A percentile compares a stretch with the other conserved stretches of the same genome.
Evolutionary conservation across 1,284 basidiomycete genomes (phyloP).

Genomic region (Boletellus deceptivus): DNA sequence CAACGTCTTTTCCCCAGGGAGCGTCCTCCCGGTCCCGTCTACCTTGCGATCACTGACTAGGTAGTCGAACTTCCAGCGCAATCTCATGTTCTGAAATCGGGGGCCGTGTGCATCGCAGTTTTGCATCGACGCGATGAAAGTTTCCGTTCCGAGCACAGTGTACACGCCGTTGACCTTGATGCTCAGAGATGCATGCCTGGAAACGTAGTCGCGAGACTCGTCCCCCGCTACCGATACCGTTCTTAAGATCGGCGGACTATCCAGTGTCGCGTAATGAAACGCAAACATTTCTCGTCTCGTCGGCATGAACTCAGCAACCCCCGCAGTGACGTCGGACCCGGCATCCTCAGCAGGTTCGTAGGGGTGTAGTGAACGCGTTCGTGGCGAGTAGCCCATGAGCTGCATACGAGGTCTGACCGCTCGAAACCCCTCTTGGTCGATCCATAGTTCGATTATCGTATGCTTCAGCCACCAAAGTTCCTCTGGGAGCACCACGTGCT

Average conservation of each 20-base stretch:
- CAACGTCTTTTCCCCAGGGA: constrained; percentile 65
- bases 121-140: constrained; percentile 26
- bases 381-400: constrained; percentile 49
- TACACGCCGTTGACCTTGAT: constrained; percentile 73
- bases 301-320: constrained; percentile 64
- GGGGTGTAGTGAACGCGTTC: constrained; percentile 32
- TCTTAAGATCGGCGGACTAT: constrained; percentile 63
- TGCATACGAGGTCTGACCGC: constrained; percentile 56
- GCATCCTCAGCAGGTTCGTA: constrained; percentile 27
- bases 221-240: constrained; percentile 62
- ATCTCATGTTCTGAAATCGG: constrained; percentile 34
- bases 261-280: constrained; percentile 72
- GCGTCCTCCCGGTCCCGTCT: constrained; percentile 43
- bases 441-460: constrained; percentile 59
- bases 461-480: constrained; percentile 52
- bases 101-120: constrained; percentile 14
- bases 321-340: constrained; percentile 29
- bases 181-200: constrained; percentile 64
- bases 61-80: constrained; percentile 78
- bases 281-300: constrained; percentile 52
- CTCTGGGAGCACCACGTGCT: constrained; percentile 33
- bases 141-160: constrained; percentile 63
- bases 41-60: constrained; percentile 57
- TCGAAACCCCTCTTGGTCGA: constrained; percentile 80
- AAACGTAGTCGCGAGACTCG: constrained; percentile 67